phyloP scores from a whole-genome alignment of 257 asterid genomes.

The Thymus quinquecostatus region DNA sequence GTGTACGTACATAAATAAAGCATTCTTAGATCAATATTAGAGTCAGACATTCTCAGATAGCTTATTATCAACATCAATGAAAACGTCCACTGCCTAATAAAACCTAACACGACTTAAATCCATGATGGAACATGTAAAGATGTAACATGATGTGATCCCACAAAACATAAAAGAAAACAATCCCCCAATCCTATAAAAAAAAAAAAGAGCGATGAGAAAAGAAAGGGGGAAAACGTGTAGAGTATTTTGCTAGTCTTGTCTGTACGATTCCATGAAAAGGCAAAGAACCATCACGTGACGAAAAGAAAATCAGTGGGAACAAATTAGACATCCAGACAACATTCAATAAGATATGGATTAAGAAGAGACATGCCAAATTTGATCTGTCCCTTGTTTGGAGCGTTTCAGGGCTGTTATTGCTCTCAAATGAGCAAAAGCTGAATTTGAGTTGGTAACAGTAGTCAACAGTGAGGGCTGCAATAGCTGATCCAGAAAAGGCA shows the following conservation, averaged over 20 bases:
- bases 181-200: too few species aligned
- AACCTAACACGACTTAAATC: conserved; percentile 28
- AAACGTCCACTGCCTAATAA: conserved; percentile 15
- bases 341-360: conserved; percentile 29
- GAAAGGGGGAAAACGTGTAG: background rate
- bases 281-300: conserved; percentile 1
- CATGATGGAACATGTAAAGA: conserved; percentile 24
- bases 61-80: conserved; percentile 20
- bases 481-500: conserved; percentile 96
- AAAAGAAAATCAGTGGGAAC: conserved; percentile 27
- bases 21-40: conserved; percentile 33
- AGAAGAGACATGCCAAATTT: conserved; percentile 69
- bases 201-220: background rate
- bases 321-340: conserved; percentile 20
- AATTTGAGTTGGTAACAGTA: conserved; percentile 90
- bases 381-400: conserved; percentile 73
- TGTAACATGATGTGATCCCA: conserved; percentile 10
- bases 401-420: conserved; percentile 97
- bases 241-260: background rate
- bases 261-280: background rate
- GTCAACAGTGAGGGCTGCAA: conserved; percentile 95
- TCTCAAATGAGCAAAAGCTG: conserved; percentile 93
- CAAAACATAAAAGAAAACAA: conserved; percentile 1
- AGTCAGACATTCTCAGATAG: conserved; percentile 22
- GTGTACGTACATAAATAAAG: conserved; percentile 16